Evolutionary conservation across 176 grass and related monocot genomes (phyloP).

Genomic region (Pharus latifolius): DNA sequence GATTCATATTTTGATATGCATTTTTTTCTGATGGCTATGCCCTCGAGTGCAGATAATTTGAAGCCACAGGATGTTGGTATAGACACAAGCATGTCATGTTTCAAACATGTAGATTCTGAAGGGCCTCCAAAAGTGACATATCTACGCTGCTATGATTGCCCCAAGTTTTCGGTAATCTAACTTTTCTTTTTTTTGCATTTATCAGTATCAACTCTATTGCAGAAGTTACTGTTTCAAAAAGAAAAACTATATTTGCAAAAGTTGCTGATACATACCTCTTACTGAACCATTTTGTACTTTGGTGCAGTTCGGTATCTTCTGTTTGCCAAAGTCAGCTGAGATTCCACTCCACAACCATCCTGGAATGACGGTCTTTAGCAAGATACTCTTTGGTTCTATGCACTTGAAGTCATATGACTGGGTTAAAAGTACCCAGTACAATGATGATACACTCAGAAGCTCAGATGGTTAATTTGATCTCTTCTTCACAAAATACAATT

Average conservation of each 20-base stretch:
- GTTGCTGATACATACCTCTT: not conserved
- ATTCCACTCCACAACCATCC: slow-evolving; percentile 94
- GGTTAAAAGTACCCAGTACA: slow-evolving; percentile 12
- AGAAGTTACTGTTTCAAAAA: not conserved
- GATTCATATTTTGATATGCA: not conserved
- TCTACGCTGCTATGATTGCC: slow-evolving; percentile 55
- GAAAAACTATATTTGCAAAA: not conserved
- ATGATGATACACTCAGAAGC: not conserved
- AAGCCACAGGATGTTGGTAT: slow-evolving; percentile 46
- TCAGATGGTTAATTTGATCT: slow-evolving; percentile 9
- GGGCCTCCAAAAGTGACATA: slow-evolving; percentile 43
- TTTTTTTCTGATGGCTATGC: not conserved
- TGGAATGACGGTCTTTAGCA: slow-evolving; percentile 94
- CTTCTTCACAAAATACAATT: not conserved
- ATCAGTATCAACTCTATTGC: not conserved
- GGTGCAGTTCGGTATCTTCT: slow-evolving; percentile 91
- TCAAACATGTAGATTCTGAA: slow-evolving; percentile 21
- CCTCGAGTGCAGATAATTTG: slow-evolving; percentile 39
- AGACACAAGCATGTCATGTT: slow-evolving; percentile 23
- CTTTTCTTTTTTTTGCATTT: not conserved
- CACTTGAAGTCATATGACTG: slow-evolving; percentile 87
- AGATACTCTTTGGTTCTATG: slow-evolving; percentile 92
- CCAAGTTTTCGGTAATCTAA: slow-evolving; percentile 64
- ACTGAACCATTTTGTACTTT: not conserved
- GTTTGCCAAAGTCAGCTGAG: slow-evolving; percentile 48